These are phyloP conservation scores for Apiotrichum veenhuisii DNA, from an alignment of 1,284 basidiomycete genomes.

Conservation along the genomic window DNA sequence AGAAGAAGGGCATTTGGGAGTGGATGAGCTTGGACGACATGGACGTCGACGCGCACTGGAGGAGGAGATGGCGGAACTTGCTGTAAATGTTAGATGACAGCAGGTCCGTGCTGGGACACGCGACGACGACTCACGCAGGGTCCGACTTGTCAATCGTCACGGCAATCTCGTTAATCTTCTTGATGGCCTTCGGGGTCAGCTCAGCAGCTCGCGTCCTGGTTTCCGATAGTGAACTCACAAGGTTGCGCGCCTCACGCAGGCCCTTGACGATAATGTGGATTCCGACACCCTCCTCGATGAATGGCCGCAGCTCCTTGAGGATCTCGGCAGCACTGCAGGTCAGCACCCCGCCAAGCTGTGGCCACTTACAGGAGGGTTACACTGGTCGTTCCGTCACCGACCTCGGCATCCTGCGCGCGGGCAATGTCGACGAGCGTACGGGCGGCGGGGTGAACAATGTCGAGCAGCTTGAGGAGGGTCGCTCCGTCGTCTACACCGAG, in stretches of 20 bases:
- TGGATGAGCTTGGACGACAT: slow-evolving; percentile 99
- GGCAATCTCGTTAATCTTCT: slow-evolving; percentile 84
- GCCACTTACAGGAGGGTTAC: slow-evolving; percentile 68
- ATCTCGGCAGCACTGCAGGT: slow-evolving; percentile 71
- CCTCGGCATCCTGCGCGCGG: slow-evolving; percentile 95
- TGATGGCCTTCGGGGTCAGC: slow-evolving; percentile 62
- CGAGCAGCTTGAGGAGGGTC: slow-evolving; percentile 92
- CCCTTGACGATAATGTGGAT: slow-evolving; percentile 98
- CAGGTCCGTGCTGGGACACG: not conserved
- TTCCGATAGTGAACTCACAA: slow-evolving; percentile 57
- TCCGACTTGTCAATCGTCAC: slow-evolving; percentile 86
- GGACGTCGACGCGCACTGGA: slow-evolving; percentile 95
- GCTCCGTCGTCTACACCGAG: slow-evolving; percentile 75
- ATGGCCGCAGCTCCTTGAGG: slow-evolving; percentile 84
- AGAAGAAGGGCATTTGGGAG: slow-evolving; percentile 98
- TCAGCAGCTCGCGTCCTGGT: not conserved
- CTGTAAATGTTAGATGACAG: slow-evolving; percentile 50
- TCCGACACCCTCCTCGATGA: slow-evolving; percentile 96
- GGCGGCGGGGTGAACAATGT: slow-evolving; percentile 96
- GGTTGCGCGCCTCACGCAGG: slow-evolving; percentile 78
- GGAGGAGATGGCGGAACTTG: slow-evolving; percentile 84
- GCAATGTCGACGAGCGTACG: slow-evolving; percentile 96
- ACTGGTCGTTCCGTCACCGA: slow-evolving; percentile 96
- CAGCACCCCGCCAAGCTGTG: not conserved
- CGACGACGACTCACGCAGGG: slow-evolving; percentile 63